A percentile compares a stretch with the other conserved stretches of the same genome.
phyloP scores from a whole-genome alignment of 371 early-diverging fungal genomes.

The Cokeromyces recurvatus region DNA sequence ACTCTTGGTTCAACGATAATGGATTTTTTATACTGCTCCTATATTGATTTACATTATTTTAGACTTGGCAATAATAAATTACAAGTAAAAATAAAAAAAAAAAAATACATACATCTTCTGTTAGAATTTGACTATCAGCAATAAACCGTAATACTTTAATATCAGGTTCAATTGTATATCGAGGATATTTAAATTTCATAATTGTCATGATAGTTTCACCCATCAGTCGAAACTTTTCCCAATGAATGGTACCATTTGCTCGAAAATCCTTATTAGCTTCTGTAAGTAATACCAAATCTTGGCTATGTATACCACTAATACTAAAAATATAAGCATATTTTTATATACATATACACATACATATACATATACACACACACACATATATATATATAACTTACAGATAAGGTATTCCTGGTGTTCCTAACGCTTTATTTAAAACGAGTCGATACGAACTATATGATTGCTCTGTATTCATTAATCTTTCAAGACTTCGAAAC shows the following conservation, averaged over 20 bases:
- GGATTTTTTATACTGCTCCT: slow-evolving; percentile 39
- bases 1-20: slow-evolving; percentile 26
- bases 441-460: slow-evolving; percentile 65
- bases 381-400: slow-evolving; percentile 18
- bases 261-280: slow-evolving; percentile 59
- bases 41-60: background rate
- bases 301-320: slow-evolving; percentile 51
- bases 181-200: slow-evolving; percentile 41
- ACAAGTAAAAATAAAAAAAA: background rate
- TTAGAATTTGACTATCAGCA: slow-evolving; percentile 35
- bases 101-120: slow-evolving; percentile 34
- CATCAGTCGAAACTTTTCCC: slow-evolving; percentile 61
- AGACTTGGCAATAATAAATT: background rate
- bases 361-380: background rate
- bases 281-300: slow-evolving; percentile 50
- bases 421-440: too few relatives aligned
- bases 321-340: background rate
- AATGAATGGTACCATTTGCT: slow-evolving; percentile 51
- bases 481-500: slow-evolving; percentile 54
- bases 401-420: slow-evolving; percentile 60
- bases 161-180: slow-evolving; percentile 33
- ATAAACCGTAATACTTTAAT: slow-evolving; percentile 28
- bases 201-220: slow-evolving; percentile 50
- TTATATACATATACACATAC: background rate
- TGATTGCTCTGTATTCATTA: slow-evolving; percentile 63